phyloP scores from a whole-genome alignment of 2,329 filamentous ascomycete genomes.

The Helotiales sp. region DNA sequence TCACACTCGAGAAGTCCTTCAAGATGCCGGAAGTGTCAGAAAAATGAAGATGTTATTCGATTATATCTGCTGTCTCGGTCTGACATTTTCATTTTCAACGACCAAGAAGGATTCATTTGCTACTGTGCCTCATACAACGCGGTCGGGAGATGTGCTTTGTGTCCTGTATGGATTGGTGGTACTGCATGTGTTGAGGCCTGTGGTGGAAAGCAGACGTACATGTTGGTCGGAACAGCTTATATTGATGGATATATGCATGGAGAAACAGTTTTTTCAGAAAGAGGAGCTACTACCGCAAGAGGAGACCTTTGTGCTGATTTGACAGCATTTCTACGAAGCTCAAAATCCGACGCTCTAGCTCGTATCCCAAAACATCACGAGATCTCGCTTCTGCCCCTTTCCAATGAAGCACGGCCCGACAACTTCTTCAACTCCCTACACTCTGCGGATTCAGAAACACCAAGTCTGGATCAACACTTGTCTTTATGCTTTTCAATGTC shows the following conservation, averaged over 20 bases:
- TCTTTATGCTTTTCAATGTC: conserved; percentile 15
- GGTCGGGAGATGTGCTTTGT: background rate
- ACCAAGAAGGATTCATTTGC: background rate
- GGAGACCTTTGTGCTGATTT: background rate
- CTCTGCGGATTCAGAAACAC: conserved; percentile 22
- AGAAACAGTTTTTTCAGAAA: background rate
- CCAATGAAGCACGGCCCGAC: too few relatives aligned
- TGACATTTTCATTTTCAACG: background rate
- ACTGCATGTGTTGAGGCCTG: background rate
- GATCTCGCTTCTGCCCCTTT: too few relatives aligned
- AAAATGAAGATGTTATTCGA: background rate
- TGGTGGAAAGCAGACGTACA: background rate
- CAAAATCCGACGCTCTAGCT: too few relatives aligned
- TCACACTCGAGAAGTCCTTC: too few relatives aligned
- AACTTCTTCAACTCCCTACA: background rate
- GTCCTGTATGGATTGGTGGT: background rate
- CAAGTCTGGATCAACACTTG: conserved; percentile 11
- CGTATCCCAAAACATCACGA: too few relatives aligned
- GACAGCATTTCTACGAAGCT: too few relatives aligned
- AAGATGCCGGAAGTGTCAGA: background rate
- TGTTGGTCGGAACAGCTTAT: background rate
- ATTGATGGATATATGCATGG: background rate
- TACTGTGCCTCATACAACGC: background rate
- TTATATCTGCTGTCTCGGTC: background rate
- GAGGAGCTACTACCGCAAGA: background rate